phyloP scores from a whole-genome alignment of 169 alveolate genomes.

The Plasmodium chabaudi region DNA sequence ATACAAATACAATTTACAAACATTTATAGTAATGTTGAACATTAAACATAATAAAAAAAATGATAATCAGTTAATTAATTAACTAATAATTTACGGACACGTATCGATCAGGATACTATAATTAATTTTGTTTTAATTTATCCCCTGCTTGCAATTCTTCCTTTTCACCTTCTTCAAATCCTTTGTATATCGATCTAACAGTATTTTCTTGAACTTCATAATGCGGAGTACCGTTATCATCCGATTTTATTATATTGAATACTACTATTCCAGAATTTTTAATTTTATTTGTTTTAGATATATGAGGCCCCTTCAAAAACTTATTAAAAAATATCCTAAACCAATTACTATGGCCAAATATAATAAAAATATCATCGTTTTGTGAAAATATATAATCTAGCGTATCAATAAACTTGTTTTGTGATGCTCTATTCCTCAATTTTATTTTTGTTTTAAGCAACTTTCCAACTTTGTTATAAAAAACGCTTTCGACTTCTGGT shows the following conservation, averaged over 20 bases:
- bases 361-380: constrained; percentile 30
- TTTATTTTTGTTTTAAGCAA: constrained; percentile 30
- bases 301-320: constrained; percentile 34
- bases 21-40: too few relatives aligned
- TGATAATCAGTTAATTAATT: too few relatives aligned
- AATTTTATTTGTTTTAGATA: constrained; percentile 45
- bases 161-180: not conserved
- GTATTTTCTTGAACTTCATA: constrained; percentile 38
- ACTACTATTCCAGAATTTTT: constrained; percentile 46
- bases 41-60: too few relatives aligned
- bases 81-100: too few relatives aligned
- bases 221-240: not conserved
- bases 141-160: too few relatives aligned
- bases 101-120: too few relatives aligned
- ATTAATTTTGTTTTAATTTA: too few relatives aligned
- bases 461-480: constrained; percentile 34
- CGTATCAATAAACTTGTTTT: constrained; percentile 37
- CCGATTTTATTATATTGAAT: constrained; percentile 29
- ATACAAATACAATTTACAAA: too few relatives aligned
- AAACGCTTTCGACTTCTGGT: constrained; percentile 15
- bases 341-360: constrained; percentile 74
- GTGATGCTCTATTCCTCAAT: not conserved
- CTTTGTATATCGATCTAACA: constrained; percentile 28
- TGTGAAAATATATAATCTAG: constrained; percentile 26
- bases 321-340: constrained; percentile 19